Evolutionary conservation across 2,329 filamentous ascomycete species (phyloP).

Genomic region (Bimuria novae-zelandiae): DNA sequence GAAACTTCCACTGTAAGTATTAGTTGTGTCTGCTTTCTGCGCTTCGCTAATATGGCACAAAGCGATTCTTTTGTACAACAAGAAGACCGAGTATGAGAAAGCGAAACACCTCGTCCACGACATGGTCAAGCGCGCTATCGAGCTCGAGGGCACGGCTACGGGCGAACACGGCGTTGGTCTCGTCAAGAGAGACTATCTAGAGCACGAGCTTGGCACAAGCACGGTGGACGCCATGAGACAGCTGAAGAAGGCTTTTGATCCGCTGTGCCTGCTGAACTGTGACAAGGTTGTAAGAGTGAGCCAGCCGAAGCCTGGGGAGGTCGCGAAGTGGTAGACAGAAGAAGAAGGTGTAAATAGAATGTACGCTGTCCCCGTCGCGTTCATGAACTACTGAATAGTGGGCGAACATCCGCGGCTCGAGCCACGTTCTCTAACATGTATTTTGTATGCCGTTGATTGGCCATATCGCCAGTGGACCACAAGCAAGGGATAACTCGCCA

Average conservation of each 20-base stretch:
- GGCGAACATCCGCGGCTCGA: too few relatives aligned
- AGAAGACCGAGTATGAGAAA: slow-evolving; percentile 67
- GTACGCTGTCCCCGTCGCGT: too few relatives aligned
- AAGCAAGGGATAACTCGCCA: too few relatives aligned
- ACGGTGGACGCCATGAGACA: slow-evolving; percentile 85
- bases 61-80: slow-evolving; percentile 66
- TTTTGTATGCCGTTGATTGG: too few relatives aligned
- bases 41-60: slow-evolving; percentile 1
- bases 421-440: too few relatives aligned
- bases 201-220: slow-evolving; percentile 73
- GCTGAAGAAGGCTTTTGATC: slow-evolving; percentile 82
- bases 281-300: slow-evolving; percentile 68
- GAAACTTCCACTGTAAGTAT: slow-evolving; percentile 70
- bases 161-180: slow-evolving; percentile 84
- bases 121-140: slow-evolving; percentile 85
- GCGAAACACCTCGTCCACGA: slow-evolving; percentile 75
- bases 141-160: slow-evolving; percentile 83
- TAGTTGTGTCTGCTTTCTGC: slow-evolving; percentile 15
- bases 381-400: too few relatives aligned
- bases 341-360: too few relatives aligned
- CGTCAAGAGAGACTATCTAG: slow-evolving; percentile 82
- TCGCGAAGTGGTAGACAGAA: slow-evolving; percentile 52
- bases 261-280: slow-evolving; percentile 67
- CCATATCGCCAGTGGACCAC: too few relatives aligned
- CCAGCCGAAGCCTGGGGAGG: slow-evolving; percentile 54